Base-by-base conservation (phyloP, 2,329 filamentous ascomycete genomes). In the Colletotrichum scovillei region DNA sequence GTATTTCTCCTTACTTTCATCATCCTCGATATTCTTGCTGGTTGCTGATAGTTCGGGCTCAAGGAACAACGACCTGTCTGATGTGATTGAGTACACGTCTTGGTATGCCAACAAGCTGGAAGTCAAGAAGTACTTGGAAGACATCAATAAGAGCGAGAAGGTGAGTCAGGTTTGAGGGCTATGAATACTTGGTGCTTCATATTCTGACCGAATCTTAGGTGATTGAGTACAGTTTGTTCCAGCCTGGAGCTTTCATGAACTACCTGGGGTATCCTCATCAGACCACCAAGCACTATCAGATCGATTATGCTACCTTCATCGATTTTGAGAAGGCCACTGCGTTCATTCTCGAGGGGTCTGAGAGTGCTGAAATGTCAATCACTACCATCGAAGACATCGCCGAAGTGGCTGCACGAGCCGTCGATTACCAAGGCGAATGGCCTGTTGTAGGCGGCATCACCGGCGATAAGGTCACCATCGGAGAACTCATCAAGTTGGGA, bases 181-280 rank as follows among this genome's bases (percentile, higher is more conserved):
- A 3, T 8, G 30, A 9, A 24, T 35, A 56, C 11, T 22, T 11
- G 2, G 7, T 5, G 11, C 30, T n/a, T 9, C 55, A 4, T 4
- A 52, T 56, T 35, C n/a, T 64, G 11, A 30, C 3, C 32, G 3
- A 1, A 16, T 1, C 9, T 4, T 59, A 85, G 83, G 80, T 86
- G 19, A 79, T 88, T 5, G 85, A 88, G 64, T 88, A 88, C 77
- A 84, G 79, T 30, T 79, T 87, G 2, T 89, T 89, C 79, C 86
- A 88, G 67, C 84, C 86, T 1, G 86, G 85, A 5, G 73, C 85
- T 22, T 87, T 88, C 77, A 75, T 86, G 46, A 82, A 88, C 76
- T 89, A 88, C 80, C 81, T 89, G 14, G 84, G 83, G 19, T 80
- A 81, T 66, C 86, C 87, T 0, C 76, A 85, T 68, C 78, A 83